Base-by-base conservation (phyloP, 2,329 filamentous ascomycete species). In the Colletotrichum tabaci region DNA sequence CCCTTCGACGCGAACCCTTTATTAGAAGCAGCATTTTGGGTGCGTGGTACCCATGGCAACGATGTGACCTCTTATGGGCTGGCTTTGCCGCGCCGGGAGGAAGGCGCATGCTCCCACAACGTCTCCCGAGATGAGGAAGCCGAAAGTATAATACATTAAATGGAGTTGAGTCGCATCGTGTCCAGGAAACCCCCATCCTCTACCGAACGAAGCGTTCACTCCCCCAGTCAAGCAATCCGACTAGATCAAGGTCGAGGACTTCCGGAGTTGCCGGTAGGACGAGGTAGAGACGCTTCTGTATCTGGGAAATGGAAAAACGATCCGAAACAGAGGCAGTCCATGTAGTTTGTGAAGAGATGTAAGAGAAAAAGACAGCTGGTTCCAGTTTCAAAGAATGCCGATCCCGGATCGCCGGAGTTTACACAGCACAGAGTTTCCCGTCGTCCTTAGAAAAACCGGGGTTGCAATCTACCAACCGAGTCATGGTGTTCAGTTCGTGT, bases 381-480 rank as follows among this genome's bases (percentile, higher is more conserved):
- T 21, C 35, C 26, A 55, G 58, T 68, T 72, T 72, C 66, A 47
- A 60, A 57, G 23, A 44, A 26, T 18, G 16, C 15, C 16, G 46
- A 67, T 71, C 68, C 64, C 65, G 68, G 68, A 18, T 30, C n/a
- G 52, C 44, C 46, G 50, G 64, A 26, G 38, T 46, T n/a, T 15
- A 35, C 30, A 35, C 30, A 35, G 8, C 30, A 57, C 52, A 68
- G 50, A 68, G 68, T 67, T 60, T 53, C 50, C 64, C 26, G 18
- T 8, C 16, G 52, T 58, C 50, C 55, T 44, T 64, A 62, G 38
- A 62, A 71, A 63, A 68, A 71, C 52, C 44, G 68, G 68, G 61
- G 52, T 53, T 52, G 44, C 44, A 67, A 71, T 71, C 50, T 68
- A 42, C 44, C 18, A 18, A 53, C 46, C 65, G 69, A 72, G 69